Conservation (phyloP, 2,329 filamentous ascomycete species). For the Colletotrichum aenigma region DNA sequence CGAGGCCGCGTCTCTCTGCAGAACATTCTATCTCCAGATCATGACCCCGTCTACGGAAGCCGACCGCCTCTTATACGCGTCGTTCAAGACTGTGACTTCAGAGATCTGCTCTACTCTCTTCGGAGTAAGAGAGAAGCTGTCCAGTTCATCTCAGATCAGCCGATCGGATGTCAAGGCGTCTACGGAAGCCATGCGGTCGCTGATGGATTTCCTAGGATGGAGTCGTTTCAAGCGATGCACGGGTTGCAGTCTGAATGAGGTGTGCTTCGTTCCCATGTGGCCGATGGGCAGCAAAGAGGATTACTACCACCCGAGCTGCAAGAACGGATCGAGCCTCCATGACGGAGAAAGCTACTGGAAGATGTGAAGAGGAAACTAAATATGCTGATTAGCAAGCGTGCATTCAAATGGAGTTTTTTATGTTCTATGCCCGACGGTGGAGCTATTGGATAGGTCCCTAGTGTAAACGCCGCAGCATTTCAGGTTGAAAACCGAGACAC, state of each 20-base stretch:
- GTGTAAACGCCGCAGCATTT: background rate
- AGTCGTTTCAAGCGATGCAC: conserved; percentile 62
- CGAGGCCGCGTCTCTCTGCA: conserved; percentile 43
- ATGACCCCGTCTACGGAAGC: conserved; percentile 28
- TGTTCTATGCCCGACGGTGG: background rate
- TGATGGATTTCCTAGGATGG: conserved; percentile 61
- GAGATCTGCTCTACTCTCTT: conserved; percentile 31
- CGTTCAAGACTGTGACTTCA: conserved; percentile 33
- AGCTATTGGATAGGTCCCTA: background rate
- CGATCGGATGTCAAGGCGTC: background rate
- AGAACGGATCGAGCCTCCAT: background rate
- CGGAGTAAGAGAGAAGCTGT: background rate
- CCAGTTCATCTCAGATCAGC: background rate
- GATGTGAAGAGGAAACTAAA: background rate
- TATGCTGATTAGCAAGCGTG: background rate
- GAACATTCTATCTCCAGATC: conserved; percentile 40
- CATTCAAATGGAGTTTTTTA: background rate
- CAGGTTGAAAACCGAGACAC: background rate
- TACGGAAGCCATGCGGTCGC: conserved; percentile 16
- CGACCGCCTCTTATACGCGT: conserved; percentile 40
- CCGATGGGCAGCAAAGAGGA: conserved; percentile 60
- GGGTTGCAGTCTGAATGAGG: conserved; percentile 55
- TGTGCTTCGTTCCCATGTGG: conserved; percentile 68
- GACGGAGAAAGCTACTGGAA: background rate
- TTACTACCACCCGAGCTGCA: conserved; percentile 36